Percentiles rank a stretch among this genome's conserved stretches.
phyloP scores from a whole-genome alignment of 2,329 filamentous ascomycete species.

The Teratosphaeriaceae sp. region DNA sequence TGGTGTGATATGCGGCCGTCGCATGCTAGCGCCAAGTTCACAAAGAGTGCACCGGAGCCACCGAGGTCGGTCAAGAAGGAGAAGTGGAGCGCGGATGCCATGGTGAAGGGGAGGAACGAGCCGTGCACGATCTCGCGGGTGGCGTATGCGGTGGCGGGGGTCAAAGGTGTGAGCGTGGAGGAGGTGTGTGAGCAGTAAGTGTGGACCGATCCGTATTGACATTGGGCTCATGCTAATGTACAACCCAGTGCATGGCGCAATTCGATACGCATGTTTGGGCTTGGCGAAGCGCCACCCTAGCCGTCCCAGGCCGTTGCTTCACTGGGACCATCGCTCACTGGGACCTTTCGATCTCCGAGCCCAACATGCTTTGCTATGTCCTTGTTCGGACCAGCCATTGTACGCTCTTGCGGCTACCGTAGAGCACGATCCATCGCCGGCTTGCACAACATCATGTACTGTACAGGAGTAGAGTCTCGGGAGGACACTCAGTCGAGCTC shows the following conservation, averaged over 20 bases:
- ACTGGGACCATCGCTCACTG: no score
- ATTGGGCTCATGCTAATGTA: constrained; percentile 12
- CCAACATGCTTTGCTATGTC: no score
- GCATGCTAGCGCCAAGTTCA: constrained; percentile 74
- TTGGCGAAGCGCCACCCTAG: constrained; percentile 43
- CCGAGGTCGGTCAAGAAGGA: constrained; percentile 93
- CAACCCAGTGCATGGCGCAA: constrained; percentile 66
- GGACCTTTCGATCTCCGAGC: no score
- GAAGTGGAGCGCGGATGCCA: constrained; percentile 77
- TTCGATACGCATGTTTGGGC: constrained; percentile 69
- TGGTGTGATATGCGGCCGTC: constrained; percentile 92
- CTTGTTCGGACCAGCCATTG: no score
- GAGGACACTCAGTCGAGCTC: constrained; percentile 11
- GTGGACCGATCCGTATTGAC: constrained; percentile 7
- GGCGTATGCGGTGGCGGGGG: constrained; percentile 77
- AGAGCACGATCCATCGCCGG: no score
- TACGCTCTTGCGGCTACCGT: no score
- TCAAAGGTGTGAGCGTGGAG: constrained; percentile 73
- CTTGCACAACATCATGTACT: no score
- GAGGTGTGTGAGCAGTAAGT: constrained; percentile 74
- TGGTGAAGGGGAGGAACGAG: constrained; percentile 95
- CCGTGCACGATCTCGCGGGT: constrained; percentile 80
- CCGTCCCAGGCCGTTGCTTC: no score
- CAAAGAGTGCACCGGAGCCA: constrained; percentile 61
- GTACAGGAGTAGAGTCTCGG: no score